Conservation (phyloP, 306 rosid species). For the Echinosophora koreensis region DNA sequence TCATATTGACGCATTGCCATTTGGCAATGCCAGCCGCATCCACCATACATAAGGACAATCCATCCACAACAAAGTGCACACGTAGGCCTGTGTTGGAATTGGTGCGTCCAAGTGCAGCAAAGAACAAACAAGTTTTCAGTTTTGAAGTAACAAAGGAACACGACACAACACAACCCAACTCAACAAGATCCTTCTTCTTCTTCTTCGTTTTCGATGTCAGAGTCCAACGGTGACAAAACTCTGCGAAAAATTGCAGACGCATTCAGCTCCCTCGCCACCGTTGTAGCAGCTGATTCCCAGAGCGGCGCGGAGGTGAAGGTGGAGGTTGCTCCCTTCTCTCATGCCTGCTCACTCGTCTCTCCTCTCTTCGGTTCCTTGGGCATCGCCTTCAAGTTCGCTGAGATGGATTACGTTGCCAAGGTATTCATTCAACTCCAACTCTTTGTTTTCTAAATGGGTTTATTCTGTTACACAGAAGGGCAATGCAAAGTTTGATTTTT, state of each 20-base stretch:
- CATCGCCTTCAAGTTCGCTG: constrained; percentile 96
- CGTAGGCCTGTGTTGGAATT: too few relatives aligned
- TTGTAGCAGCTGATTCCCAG: constrained; percentile 62
- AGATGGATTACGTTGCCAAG: constrained; percentile 87
- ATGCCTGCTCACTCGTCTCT: constrained; percentile 82
- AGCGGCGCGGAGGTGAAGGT: constrained; percentile 54
- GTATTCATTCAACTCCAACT: constrained; percentile 35
- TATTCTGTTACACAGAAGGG: constrained; percentile 11
- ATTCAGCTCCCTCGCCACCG: constrained; percentile 66
- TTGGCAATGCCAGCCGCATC: too few relatives aligned
- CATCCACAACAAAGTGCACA: too few relatives aligned
- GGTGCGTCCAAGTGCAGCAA: background rate
- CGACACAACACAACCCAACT: too few relatives aligned
- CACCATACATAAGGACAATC: too few relatives aligned
- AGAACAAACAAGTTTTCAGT: constrained; percentile 1
- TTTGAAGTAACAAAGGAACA: background rate
- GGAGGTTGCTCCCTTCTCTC: constrained; percentile 73
- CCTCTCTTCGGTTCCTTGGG: constrained; percentile 93
- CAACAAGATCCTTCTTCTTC: background rate
- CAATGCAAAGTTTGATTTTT: background rate
- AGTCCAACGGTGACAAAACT: constrained; percentile 47
- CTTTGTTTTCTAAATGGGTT: background rate
- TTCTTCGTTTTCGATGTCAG: constrained; percentile 57
- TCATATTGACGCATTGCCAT: too few relatives aligned
- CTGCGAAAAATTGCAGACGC: constrained; percentile 70